A percentile compares a stretch with the other conserved stretches of the same genome.
phyloP scores from a whole-genome alignment of 108 stramenopile species.

The Heterococcus sp. region DNA sequence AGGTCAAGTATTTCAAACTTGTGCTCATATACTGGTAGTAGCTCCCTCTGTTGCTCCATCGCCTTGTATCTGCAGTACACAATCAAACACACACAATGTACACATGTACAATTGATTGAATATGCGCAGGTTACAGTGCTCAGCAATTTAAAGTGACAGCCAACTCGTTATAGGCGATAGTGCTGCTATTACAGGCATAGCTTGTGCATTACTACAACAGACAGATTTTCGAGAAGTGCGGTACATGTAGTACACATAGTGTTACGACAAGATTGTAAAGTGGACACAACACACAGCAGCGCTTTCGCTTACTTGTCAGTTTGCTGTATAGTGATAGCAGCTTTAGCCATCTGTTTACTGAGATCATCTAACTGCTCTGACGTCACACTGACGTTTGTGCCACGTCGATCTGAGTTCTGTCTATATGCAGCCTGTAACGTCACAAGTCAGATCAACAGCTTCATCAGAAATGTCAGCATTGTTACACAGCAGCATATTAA shows the following conservation, averaged over 20 bases:
- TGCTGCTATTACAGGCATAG: neutral
- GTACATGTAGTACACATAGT: neutral
- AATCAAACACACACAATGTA: neutral
- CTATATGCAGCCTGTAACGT: no score
- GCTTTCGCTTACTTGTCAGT: neutral
- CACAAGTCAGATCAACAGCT: no score
- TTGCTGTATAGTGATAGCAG: neutral
- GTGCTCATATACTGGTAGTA: conserved; percentile 4
- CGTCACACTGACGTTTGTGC: neutral
- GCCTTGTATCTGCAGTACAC: neutral
- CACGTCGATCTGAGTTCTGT: no score
- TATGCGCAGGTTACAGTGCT: no score
- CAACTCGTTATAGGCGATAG: neutral
- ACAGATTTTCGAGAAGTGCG: no score
- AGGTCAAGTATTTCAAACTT: conserved; percentile 6
- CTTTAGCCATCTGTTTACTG: neutral
- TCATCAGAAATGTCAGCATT: no score
- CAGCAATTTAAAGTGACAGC: no score
- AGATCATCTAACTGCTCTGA: neutral
- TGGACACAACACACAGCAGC: neutral
- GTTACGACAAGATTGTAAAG: neutral
- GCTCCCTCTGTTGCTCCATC: conserved; percentile 27
- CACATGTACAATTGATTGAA: no score
- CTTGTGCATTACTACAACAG: neutral
- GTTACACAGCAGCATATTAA: no score